Conservation (phyloP, 257 asterid species). For the Henckelia pumila region DNA sequence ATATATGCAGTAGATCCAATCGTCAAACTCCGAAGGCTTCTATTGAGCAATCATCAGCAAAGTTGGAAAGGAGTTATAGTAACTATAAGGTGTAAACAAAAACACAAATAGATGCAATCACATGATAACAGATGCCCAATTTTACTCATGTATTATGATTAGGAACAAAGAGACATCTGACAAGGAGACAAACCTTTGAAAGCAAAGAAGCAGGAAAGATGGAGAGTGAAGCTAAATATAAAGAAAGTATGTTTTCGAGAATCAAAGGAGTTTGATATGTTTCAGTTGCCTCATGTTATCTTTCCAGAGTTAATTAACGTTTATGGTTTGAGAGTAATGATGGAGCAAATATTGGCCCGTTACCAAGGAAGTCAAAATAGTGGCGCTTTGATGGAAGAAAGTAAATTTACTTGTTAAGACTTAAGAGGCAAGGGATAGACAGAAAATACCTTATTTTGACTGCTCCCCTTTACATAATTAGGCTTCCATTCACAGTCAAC, state of each 20-base stretch:
- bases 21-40: background rate
- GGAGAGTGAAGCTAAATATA: slow-evolving; percentile 4
- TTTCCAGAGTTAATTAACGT: background rate
- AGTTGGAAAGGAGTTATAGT: background rate
- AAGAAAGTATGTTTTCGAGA: background rate
- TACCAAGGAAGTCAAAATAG: slow-evolving; percentile 10
- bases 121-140: background rate
- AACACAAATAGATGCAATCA: background rate
- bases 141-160: background rate
- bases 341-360: background rate
- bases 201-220: background rate
- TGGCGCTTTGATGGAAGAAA: slow-evolving; percentile 5
- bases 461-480: slow-evolving; percentile 72
- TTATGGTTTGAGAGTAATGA: background rate
- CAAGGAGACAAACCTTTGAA: background rate
- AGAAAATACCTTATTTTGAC: slow-evolving; percentile 61
- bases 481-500: slow-evolving; percentile 99
- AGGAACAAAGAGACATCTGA: background rate
- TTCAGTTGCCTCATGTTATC: slow-evolving; percentile 17
- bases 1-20: background rate
- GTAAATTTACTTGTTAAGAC: background rate
- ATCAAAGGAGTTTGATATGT: background rate
- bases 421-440: slow-evolving; percentile 11
- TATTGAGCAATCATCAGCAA: background rate
- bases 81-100: background rate